Conservation (phyloP, 371 early-diverging fungal genomes). For the Mucor velutinosus region DNA sequence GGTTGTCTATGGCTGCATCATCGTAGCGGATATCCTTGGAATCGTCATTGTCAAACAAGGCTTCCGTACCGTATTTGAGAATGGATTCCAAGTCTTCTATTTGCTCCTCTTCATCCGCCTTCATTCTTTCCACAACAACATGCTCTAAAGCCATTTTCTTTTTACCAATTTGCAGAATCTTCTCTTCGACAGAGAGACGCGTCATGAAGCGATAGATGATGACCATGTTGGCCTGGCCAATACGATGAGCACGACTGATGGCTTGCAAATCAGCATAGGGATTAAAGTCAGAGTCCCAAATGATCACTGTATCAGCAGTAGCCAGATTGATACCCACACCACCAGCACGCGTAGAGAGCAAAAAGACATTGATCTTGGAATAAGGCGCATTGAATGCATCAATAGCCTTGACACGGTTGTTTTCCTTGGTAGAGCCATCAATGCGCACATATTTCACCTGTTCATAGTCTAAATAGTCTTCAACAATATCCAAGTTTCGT, state of each 20-base stretch:
- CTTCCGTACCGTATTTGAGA: constrained; percentile 80
- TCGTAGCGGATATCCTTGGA: constrained; percentile 62
- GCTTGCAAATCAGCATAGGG: constrained; percentile 94
- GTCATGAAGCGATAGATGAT: constrained; percentile 87
- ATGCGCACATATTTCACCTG: constrained; percentile 68
- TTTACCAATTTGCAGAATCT: constrained; percentile 82
- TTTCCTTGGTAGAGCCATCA: constrained; percentile 77
- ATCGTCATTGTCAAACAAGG: constrained; percentile 73
- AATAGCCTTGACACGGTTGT: constrained; percentile 73
- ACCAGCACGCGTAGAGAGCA: constrained; percentile 89
- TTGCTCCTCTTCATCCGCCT: constrained; percentile 56
- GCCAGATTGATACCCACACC: constrained; percentile 96
- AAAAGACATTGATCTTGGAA: constrained; percentile 77
- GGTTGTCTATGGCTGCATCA: constrained; percentile 54
- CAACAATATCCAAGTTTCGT: constrained; percentile 61
- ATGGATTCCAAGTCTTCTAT: constrained; percentile 68
- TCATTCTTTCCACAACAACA: constrained; percentile 83
- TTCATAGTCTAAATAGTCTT: constrained; percentile 69
- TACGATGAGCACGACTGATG: constrained; percentile 91
- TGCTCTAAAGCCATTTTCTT: constrained; percentile 88
- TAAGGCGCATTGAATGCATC: constrained; percentile 81
- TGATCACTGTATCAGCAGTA: constrained; percentile 92
- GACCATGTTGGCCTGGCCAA: constrained; percentile 93
- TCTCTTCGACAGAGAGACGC: constrained; percentile 68
- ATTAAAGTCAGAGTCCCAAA: constrained; percentile 95